Percentiles rank a stretch among this genome's conserved stretches.
These are phyloP conservation scores for Bipolaris oryzae DNA, from an alignment of 2,329 filamentous ascomycete genomes.

Conservation along the genomic window DNA sequence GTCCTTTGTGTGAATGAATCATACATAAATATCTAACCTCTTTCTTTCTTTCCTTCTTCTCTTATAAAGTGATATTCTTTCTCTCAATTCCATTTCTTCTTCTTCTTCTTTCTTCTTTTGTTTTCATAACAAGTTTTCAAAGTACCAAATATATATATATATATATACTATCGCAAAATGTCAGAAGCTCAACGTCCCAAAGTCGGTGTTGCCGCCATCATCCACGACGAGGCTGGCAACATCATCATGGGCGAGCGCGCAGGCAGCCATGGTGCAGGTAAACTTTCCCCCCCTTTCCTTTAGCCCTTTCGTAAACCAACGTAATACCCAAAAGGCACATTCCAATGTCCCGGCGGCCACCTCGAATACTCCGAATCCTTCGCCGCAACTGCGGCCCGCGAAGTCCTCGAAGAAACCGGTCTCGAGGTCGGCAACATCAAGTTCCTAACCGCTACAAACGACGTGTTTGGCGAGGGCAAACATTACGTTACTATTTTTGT, in stretches of 20 bases:
- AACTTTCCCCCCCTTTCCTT: background rate
- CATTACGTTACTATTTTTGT: slow-evolving; percentile 80
- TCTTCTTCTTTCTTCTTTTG: background rate
- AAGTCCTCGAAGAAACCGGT: slow-evolving; percentile 73
- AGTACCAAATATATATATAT: background rate
- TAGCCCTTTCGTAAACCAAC: no score
- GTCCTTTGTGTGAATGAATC: background rate
- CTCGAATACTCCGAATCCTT: slow-evolving; percentile 72
- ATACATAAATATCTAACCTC: no score
- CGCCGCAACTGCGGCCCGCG: slow-evolving; percentile 67
- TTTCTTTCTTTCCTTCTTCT: no score
- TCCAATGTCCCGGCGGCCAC: slow-evolving; percentile 76
- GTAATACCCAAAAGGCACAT: slow-evolving; percentile 54
- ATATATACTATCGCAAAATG: no score
- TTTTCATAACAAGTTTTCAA: no score
- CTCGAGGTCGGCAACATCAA: slow-evolving; percentile 56
- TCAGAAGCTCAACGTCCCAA: slow-evolving; percentile 37
- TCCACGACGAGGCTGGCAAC: slow-evolving; percentile 50
- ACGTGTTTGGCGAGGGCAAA: slow-evolving; percentile 66
- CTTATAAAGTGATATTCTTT: no score
- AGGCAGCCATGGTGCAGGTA: slow-evolving; percentile 56
- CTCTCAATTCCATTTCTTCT: background rate
- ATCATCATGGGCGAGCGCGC: slow-evolving; percentile 57
- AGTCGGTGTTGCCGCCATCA: slow-evolving; percentile 58
- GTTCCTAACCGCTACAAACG: slow-evolving; percentile 69